phyloP scores from a whole-genome alignment of 2,329 filamentous ascomycete genomes.

The Aspergillus flavus region DNA sequence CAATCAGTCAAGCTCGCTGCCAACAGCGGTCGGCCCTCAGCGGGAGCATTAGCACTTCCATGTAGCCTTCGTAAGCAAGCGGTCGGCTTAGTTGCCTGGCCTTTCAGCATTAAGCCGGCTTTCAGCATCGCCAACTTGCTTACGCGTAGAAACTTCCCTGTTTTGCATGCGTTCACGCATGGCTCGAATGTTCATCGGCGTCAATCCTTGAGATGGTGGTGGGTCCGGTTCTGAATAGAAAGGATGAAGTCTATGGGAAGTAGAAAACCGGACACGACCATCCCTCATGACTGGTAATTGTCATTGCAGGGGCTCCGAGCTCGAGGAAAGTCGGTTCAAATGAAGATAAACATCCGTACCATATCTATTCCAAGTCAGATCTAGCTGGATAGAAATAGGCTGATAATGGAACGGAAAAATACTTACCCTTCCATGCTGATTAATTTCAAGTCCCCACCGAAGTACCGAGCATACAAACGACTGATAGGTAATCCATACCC shows the following conservation, averaged over 20 bases:
- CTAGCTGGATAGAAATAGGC: neutral
- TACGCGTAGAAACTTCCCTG: constrained; percentile 78
- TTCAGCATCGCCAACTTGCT: constrained; percentile 88
- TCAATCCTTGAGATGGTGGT: constrained; percentile 53
- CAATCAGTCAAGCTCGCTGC: neutral
- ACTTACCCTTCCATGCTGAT: constrained; percentile 99
- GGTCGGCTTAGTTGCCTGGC: constrained; percentile 22
- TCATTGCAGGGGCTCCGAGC: constrained; percentile 96
- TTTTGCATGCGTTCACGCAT: constrained; percentile 71
- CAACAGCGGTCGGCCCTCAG: neutral
- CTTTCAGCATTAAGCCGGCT: constrained; percentile 66
- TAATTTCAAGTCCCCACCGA: constrained; percentile 93
- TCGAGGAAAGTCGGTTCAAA: constrained; percentile 91
- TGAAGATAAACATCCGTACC: constrained; percentile 98
- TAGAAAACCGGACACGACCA: constrained; percentile 53
- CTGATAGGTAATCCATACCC: constrained; percentile 97
- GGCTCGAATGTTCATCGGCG: constrained; percentile 54
- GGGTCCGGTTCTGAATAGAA: constrained; percentile 38
- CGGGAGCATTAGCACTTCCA: neutral
- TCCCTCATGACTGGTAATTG: constrained; percentile 84
- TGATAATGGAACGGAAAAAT: neutral
- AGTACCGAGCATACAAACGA: constrained; percentile 91
- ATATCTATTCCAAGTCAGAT: constrained; percentile 62
- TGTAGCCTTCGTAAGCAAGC: neutral
- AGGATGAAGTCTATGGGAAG: constrained; percentile 44